Conservation (phyloP, 352 stramenopile species). For the Pythium brassicae region DNA sequence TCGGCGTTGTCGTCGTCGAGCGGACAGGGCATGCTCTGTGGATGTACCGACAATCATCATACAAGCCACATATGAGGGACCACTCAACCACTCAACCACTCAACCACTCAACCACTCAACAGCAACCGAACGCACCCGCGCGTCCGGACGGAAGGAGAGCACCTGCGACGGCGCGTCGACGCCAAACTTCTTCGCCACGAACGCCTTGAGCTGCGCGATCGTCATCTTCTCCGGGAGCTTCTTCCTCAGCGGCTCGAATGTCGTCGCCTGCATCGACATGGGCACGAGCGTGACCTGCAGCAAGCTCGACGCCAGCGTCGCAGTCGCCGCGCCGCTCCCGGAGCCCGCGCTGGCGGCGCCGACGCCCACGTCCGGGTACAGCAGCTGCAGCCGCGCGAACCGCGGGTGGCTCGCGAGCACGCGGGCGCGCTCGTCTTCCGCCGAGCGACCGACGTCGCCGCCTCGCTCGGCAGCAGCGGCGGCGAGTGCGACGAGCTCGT, state of each 20-base stretch:
- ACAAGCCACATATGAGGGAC: background rate
- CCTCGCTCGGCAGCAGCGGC: constrained; percentile 11
- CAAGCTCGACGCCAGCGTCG: constrained; percentile 51
- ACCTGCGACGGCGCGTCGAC: constrained; percentile 41
- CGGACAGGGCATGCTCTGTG: constrained; percentile 56
- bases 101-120: background rate
- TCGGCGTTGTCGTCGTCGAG: constrained; percentile 71
- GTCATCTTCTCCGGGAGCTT: constrained; percentile 76
- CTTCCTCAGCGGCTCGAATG: constrained; percentile 61
- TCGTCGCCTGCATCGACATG: constrained; percentile 69
- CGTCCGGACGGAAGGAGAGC: constrained; percentile 51
- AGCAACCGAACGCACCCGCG: constrained; percentile 30
- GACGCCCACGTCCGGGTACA: constrained; percentile 46
- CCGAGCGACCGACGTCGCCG: no score
- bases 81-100: background rate
- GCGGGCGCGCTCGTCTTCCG: constrained; percentile 16
- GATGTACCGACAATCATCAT: background rate
- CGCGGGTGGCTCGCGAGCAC: constrained; percentile 49
- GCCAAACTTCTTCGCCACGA: constrained; percentile 73
- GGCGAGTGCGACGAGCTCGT: constrained; percentile 49
- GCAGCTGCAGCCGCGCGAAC: constrained; percentile 30
- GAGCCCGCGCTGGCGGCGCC: background rate
- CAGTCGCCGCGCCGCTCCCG: constrained; percentile 4
- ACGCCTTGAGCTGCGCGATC: constrained; percentile 62
- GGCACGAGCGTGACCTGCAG: constrained; percentile 63